Percentiles rank a stretch among this genome's conserved stretches.
phyloP scores from a whole-genome alignment of 768 basidiomycete genomes.

The Coprinopsis marcescibilis region DNA sequence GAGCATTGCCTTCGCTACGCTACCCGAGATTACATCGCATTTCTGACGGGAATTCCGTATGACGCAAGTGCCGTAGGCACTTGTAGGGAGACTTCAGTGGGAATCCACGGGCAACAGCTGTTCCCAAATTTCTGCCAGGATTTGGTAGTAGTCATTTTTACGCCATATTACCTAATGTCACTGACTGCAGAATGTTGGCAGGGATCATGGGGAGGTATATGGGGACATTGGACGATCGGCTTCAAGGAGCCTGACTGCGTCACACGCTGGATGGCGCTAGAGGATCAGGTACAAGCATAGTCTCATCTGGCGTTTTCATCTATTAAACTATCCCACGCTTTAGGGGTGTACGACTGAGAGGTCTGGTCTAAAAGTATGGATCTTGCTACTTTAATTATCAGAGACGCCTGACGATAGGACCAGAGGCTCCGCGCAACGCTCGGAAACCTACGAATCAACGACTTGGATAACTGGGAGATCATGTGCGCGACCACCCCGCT shows the following conservation, averaged over 20 bases:
- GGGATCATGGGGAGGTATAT: conserved; percentile 24
- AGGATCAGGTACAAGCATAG: conserved; percentile 23
- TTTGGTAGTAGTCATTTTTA: conserved; percentile 15
- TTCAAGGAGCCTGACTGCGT: conserved; percentile 22
- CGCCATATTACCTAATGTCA: not conserved
- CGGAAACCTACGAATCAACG: conserved; percentile 20
- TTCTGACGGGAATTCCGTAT: conserved; percentile 9
- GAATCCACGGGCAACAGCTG: conserved; percentile 19
- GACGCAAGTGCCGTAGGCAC: conserved; percentile 15
- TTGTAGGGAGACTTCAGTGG: conserved; percentile 20
- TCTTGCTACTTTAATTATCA: not conserved
- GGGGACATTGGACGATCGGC: conserved; percentile 24
- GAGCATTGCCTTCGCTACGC: conserved; percentile 24
- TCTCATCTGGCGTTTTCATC: not conserved
- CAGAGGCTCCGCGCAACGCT: conserved; percentile 21
- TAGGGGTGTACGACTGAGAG: not conserved
- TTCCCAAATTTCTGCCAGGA: conserved; percentile 24
- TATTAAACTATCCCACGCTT: not conserved
- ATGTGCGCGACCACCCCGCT: conserved; percentile 27
- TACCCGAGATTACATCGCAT: conserved; percentile 25
- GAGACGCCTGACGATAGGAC: not conserved
- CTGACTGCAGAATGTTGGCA: not conserved
- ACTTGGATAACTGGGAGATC: conserved; percentile 25
- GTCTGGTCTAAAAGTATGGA: not conserved
- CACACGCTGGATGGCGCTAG: conserved; percentile 23